Base-by-base conservation (phyloP, 495 filamentous ascomycete genomes). In the Penicillium verhagenii region DNA sequence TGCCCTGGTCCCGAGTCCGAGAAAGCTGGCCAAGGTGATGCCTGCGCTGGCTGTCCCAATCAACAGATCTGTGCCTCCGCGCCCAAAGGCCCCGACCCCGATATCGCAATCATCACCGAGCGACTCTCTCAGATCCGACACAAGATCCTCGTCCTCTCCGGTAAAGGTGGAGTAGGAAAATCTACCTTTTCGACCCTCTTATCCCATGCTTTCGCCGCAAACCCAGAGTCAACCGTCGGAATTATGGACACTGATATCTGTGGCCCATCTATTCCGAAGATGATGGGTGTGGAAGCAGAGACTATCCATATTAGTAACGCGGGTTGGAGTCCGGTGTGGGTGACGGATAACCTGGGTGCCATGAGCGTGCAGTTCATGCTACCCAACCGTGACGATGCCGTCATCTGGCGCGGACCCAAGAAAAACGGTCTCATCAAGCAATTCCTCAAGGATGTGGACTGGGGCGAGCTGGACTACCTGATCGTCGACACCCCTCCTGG, bases 341-440 rank as follows among this genome's bases (percentile, higher is more conserved):
- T 94, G 3, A 79, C 82, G 42, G 94, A 96, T 51, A 97, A 96
- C 58, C 75, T 98, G 33, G 87, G 86, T 1, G 90, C 93, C 28
- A 98, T 97, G 94, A 91, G 86, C 50, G 87, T 98, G 58, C 94
- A 97, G 70, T 97, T 97, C 67, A 94, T 98, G 92, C 77, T 98
- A 29, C 94, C 94, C 0, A 89, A 89, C 53, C 77, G 88, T 4
- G 94, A 97, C 63, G 91, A 94, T 56, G 95, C 94, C 3, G 85
- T 97, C 11, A 97, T 98, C 54, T 98, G 94, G 95, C 79, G 93
- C 24, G 94, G 94, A 0, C 88, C 95, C 4, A 98, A 97, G 80
- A 98, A 97, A 82, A 98, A 96, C 63, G 94, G 94, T 1, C 69
- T 98, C 52, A 97, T 98, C 66, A 98, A 97, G 75, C 88, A 92